These are phyloP conservation scores for Pythium scleroteichum DNA, from an alignment of 352 stramenopile species.

Conservation along the genomic window DNA sequence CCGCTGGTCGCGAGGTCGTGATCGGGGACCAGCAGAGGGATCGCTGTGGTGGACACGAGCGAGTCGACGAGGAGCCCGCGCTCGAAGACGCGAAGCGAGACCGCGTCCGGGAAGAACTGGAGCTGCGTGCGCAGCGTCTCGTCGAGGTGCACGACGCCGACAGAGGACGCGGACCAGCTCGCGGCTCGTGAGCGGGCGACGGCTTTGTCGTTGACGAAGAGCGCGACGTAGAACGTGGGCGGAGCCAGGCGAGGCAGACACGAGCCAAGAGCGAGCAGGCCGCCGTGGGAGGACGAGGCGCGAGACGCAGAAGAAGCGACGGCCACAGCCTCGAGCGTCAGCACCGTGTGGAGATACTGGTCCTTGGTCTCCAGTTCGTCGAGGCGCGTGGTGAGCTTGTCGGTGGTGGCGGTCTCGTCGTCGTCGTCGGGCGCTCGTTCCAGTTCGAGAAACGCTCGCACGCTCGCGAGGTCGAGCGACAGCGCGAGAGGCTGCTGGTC, in stretches of 20 bases:
- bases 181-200: slow-evolving; percentile 25
- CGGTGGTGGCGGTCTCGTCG: not conserved
- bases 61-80: slow-evolving; percentile 35
- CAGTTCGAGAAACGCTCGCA: slow-evolving; percentile 50
- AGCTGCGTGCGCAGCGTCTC: slow-evolving; percentile 51
- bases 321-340: slow-evolving; percentile 21
- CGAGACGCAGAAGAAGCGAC: not conserved
- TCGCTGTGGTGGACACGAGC: slow-evolving; percentile 46
- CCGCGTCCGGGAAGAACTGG: slow-evolving; percentile 48
- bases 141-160: slow-evolving; percentile 44
- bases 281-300: too few relatives aligned
- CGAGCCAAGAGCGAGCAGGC: too few relatives aligned
- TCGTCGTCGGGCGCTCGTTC: too few relatives aligned
- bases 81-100: slow-evolving; percentile 55
- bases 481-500: slow-evolving; percentile 27
- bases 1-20: slow-evolving; percentile 18
- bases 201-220: slow-evolving; percentile 34
- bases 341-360: slow-evolving; percentile 32
- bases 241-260: not conserved
- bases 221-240: slow-evolving; percentile 21
- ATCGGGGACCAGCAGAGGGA: slow-evolving; percentile 57
- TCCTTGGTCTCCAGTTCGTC: slow-evolving; percentile 40
- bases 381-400: slow-evolving; percentile 31
- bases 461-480: slow-evolving; percentile 34
- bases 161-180: slow-evolving; percentile 14